Conservation (phyloP, 257 asterid genomes). For the Solanum clarkiae region DNA sequence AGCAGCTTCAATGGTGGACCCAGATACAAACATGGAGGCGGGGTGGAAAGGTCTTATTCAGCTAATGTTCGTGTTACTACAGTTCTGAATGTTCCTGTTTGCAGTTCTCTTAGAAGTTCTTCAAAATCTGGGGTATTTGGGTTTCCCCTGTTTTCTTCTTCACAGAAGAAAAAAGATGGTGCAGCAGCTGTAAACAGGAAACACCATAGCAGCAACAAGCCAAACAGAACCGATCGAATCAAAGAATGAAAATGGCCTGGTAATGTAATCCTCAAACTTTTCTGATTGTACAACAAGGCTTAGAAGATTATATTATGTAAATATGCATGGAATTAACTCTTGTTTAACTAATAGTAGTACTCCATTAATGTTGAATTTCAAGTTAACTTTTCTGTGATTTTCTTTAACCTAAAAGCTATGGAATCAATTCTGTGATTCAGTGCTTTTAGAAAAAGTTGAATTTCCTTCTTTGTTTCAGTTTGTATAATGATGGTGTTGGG, state of each 20-base stretch:
- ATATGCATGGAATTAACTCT: background rate
- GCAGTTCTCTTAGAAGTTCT: constrained; percentile 58
- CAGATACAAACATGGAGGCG: constrained; percentile 43
- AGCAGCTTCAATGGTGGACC: constrained; percentile 59
- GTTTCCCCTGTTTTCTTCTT: constrained; percentile 51
- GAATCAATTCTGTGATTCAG: constrained; percentile 18
- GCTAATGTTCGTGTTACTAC: constrained; percentile 84
- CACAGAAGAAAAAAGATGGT: constrained; percentile 48
- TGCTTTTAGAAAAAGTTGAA: constrained; percentile 17
- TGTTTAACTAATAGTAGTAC: background rate
- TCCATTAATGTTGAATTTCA: background rate
- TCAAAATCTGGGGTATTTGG: constrained; percentile 80
- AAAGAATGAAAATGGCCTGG: background rate
- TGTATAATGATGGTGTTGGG: constrained; percentile 5
- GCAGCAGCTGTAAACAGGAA: constrained; percentile 15
- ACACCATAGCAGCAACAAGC: constrained; percentile 20
- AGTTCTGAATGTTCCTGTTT: constrained; percentile 85
- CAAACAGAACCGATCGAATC: constrained; percentile 36
- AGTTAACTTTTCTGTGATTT: background rate
- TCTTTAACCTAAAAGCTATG: constrained; percentile 16
- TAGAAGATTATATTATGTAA: background rate
- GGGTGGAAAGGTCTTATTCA: constrained; percentile 85
- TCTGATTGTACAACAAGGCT: background rate
- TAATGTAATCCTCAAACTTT: background rate
- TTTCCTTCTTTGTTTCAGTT: background rate